These are phyloP conservation scores for Talaromyces sp. DNA, from an alignment of 2,329 filamentous ascomycete species.

Conservation along the genomic window DNA sequence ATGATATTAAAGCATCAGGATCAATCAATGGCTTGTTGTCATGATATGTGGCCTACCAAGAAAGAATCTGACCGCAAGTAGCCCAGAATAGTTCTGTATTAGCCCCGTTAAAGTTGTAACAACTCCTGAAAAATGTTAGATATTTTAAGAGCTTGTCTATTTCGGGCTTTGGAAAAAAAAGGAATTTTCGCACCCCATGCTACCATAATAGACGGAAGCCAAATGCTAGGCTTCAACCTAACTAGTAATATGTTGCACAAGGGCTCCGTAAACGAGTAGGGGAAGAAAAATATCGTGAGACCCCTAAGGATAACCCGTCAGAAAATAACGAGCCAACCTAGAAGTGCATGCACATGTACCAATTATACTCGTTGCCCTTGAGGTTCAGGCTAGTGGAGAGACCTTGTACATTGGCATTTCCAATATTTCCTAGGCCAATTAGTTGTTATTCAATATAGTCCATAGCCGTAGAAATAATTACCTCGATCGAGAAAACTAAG, in stretches of 20 bases:
- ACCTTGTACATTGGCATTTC: conserved; percentile 24
- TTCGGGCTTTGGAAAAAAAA: not conserved
- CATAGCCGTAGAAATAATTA: not conserved
- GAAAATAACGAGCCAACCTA: not conserved
- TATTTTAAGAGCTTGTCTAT: not conserved
- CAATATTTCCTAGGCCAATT: conserved; percentile 18
- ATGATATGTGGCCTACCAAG: conserved; percentile 22
- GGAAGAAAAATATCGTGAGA: conserved; percentile 21
- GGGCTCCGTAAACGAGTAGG: conserved; percentile 19
- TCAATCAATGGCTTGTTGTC: not conserved
- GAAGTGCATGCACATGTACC: conserved; percentile 14
- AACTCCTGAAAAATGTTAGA: not conserved
- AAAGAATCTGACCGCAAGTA: conserved; percentile 46
- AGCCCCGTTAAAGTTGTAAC: conserved; percentile 45
- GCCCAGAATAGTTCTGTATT: conserved; percentile 42
- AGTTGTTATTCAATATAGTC: not conserved
- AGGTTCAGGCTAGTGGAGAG: conserved; percentile 18
- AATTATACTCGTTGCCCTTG: conserved; percentile 22
- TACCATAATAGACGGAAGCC: conserved; percentile 30
- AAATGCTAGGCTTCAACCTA: conserved; percentile 26
- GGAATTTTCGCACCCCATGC: conserved; percentile 45
- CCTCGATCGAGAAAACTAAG: conserved; percentile 28
- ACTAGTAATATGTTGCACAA: conserved; percentile 26
- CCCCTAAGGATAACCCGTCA: conserved; percentile 10
- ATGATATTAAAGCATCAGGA: not conserved